Evolutionary conservation across 2,329 filamentous ascomycete genomes (phyloP), one percentile per base, ranked within the genome.

Genomic region (Exophiala mesophila): DNA sequence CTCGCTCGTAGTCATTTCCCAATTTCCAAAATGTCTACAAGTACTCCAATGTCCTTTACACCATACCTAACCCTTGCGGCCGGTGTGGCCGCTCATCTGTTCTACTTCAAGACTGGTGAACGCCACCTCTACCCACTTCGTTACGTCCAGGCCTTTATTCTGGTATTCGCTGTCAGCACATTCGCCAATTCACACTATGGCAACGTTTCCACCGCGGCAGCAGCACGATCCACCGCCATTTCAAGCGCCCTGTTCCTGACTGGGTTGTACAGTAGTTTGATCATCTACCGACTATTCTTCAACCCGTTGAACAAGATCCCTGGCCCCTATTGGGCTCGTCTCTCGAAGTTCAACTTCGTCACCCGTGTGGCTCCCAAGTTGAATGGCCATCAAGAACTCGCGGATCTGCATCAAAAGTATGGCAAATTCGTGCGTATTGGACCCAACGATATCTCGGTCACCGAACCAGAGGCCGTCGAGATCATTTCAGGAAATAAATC

Each of bases 401-500:
- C 42, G 12, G 44, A 32, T 3, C 20, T 46, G 28, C 53, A 55
- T 29, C 23, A 47, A 19, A 42, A 47, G 36, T 51, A 54, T 29
- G 51, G 51, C 32, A 41, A 48, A 16, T 47, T 52, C 34, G 48
- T 55, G 7, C 43, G 53, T 5, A 38, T 52, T 6, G 53, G 52
- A 12, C 49, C 50, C 10, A 30, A 48, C 31, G 41, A 49, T 15
- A 18, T 55, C n/a, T 51, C 47, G 4, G 46, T 55, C 13, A 47
- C 37, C 4, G 38, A 52, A 19, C 50, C 49, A 3, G 39, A 49
- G 20, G 60, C 55, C 44, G 52, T 67, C 47, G 43, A 65, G 51
- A 41, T 52, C 38, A 61, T 70, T 9, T 67, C 67, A 35, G 66
- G 64, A 1, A 37, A 55, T 4, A 54, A 60, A 18, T 59, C 67